Conservation (phyloP, 495 filamentous ascomycete genomes). For the Xylaria nigripes region DNA sequence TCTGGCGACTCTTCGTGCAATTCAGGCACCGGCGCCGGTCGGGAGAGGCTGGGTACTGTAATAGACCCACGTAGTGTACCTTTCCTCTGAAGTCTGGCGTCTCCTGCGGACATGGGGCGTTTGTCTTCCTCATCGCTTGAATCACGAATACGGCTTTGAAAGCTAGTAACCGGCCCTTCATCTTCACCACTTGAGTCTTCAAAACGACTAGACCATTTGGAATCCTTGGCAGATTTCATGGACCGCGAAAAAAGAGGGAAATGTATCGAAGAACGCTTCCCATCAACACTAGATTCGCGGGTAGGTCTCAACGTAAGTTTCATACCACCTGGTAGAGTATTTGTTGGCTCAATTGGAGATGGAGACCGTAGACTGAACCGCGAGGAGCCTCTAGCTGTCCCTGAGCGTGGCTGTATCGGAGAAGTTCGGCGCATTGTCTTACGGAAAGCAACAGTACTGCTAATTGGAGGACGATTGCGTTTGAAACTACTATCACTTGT, state of each 20-base stretch:
- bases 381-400: slow-evolving; percentile 15
- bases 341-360: slow-evolving; percentile 28
- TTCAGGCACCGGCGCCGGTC: slow-evolving; percentile 24
- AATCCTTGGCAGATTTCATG: slow-evolving; percentile 12
- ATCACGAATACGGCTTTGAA: slow-evolving; percentile 69
- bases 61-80: slow-evolving; percentile 15
- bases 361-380: slow-evolving; percentile 36
- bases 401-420: slow-evolving; percentile 4
- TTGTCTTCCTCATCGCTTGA: slow-evolving; percentile 65
- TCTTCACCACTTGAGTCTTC: slow-evolving; percentile 70
- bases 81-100: slow-evolving; percentile 8
- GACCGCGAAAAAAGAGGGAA: slow-evolving; percentile 23
- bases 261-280: slow-evolving; percentile 19
- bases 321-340: slow-evolving; percentile 3
- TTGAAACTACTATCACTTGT: slow-evolving; percentile 45
- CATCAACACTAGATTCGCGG: slow-evolving; percentile 18
- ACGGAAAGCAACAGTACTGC: slow-evolving; percentile 28
- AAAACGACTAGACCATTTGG: slow-evolving; percentile 41
- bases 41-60: slow-evolving; percentile 12
- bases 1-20: slow-evolving; percentile 34
- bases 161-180: slow-evolving; percentile 35
- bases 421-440: slow-evolving; percentile 34
- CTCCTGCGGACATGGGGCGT: slow-evolving; percentile 14
- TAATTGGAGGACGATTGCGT: slow-evolving; percentile 23
- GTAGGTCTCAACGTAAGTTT: slow-evolving; percentile 20